phyloP scores from a whole-genome alignment of 306 rosid species.

The Glycine latifolia region DNA sequence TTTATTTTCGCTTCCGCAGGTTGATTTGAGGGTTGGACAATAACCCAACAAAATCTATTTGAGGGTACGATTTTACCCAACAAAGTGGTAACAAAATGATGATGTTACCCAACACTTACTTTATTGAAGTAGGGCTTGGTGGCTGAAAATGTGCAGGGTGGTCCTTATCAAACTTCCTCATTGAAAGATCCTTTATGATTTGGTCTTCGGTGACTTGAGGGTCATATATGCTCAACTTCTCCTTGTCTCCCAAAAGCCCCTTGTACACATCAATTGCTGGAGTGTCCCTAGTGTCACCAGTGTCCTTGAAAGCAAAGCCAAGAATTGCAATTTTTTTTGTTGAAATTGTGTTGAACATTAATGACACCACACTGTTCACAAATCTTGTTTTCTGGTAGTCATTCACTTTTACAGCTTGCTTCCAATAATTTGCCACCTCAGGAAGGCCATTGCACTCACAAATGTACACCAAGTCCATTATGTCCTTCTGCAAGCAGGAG shows the following conservation, averaged over 20 bases:
- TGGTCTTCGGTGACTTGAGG: constrained; percentile 82
- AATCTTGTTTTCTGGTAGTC: constrained; percentile 85
- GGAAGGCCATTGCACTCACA: constrained; percentile 92
- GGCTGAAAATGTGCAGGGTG: constrained; percentile 87
- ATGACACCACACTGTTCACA: constrained; percentile 77
- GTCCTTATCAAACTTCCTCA: constrained; percentile 84
- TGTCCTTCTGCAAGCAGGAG: constrained; percentile 93
- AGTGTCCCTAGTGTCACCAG: constrained; percentile 88
- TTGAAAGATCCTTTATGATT: constrained; percentile 73
- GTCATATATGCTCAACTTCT: constrained; percentile 72
- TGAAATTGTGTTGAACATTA: constrained; percentile 85
- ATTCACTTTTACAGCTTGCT: constrained; percentile 80
- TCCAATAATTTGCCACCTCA: constrained; percentile 91
- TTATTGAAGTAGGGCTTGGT: constrained; percentile 62
- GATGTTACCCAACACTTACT: constrained; percentile 70
- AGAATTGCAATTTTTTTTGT: constrained; percentile 80
- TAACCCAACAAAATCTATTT: too few relatives aligned
- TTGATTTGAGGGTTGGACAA: too few relatives aligned
- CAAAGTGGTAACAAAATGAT: too few relatives aligned
- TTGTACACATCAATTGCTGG: constrained; percentile 86
- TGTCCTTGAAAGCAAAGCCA: constrained; percentile 89
- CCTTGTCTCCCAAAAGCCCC: constrained; percentile 80
- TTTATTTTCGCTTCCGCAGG: too few relatives aligned
- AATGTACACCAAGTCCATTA: constrained; percentile 81
- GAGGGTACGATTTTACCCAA: too few relatives aligned